Conservation (phyloP, 164 flowering plant genomes). For the Umbellularia californica region DNA sequence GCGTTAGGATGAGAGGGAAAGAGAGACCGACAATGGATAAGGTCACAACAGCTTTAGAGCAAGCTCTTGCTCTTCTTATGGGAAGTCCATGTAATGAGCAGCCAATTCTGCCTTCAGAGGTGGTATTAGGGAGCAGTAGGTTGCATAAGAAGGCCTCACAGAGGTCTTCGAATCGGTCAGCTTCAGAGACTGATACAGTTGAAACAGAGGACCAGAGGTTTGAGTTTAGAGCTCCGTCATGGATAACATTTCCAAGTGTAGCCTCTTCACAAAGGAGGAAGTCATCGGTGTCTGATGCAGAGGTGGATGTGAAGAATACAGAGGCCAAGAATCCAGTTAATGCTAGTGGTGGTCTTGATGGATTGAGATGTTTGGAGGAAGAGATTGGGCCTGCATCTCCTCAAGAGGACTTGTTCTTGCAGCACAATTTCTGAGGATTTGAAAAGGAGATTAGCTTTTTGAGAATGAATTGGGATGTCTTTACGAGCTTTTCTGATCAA, state of each 20-base stretch:
- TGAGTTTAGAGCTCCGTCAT: conserved; percentile 89
- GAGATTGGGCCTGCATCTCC: conserved; percentile 97
- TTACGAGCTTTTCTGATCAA: neutral
- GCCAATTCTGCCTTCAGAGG: conserved; percentile 90
- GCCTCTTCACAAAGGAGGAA: conserved; percentile 92
- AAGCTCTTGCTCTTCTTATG: conserved; percentile 79
- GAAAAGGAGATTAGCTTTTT: neutral
- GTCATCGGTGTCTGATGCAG: conserved; percentile 81
- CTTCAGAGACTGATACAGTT: conserved; percentile 47
- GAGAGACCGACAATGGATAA: conserved; percentile 98
- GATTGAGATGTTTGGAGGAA: conserved; percentile 73
- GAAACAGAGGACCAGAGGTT: conserved; percentile 72
- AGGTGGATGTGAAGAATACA: conserved; percentile 46
- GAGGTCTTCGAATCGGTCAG: conserved; percentile 65
- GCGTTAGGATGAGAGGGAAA: conserved; percentile 93
- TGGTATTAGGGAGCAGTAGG: conserved; percentile 81
- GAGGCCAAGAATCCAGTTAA: conserved; percentile 38
- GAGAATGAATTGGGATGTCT: neutral
- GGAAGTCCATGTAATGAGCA: conserved; percentile 82
- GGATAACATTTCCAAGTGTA: conserved; percentile 97
- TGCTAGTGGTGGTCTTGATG: conserved; percentile 36
- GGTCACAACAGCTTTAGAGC: conserved; percentile 84
- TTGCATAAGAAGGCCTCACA: conserved; percentile 88
- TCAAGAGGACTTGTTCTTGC: conserved; percentile 72
- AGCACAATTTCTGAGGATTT: conserved; percentile 66